These are phyloP conservation scores for Licmophora abbreviata DNA, from an alignment of 108 stramenopile species.

Conservation along the genomic window DNA sequence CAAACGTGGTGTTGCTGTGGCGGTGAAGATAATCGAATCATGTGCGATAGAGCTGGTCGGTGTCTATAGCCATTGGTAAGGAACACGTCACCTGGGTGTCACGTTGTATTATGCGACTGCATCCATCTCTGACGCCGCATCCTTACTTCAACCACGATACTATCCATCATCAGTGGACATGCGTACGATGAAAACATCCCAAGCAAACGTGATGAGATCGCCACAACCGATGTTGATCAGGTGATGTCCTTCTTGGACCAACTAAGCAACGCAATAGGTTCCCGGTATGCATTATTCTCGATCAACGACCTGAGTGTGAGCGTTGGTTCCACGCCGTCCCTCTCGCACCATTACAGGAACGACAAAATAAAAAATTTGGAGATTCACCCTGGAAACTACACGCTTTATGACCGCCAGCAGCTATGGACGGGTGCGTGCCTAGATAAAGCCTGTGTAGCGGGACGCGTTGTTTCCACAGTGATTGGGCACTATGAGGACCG, in stretches of 20 bases:
- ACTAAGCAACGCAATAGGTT: neutral
- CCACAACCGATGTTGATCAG: constrained; percentile 9
- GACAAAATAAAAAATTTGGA: constrained; percentile 7
- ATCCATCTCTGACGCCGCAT: too few species aligned
- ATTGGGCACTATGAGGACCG: constrained; percentile 24
- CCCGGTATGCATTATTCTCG: constrained; percentile 7
- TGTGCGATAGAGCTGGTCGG: constrained; percentile 10
- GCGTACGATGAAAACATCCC: constrained; percentile 14
- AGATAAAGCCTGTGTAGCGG: constrained; percentile 10
- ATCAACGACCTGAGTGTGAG: constrained; percentile 7
- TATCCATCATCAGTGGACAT: too few species aligned
- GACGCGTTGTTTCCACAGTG: constrained; percentile 17
- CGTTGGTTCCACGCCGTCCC: constrained; percentile 21
- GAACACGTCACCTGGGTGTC: too few species aligned
- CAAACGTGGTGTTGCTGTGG: neutral
- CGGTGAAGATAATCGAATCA: neutral
- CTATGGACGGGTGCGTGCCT: constrained; percentile 21
- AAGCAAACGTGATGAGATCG: constrained; percentile 9
- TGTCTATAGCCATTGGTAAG: constrained; percentile 26
- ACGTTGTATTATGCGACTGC: too few species aligned
- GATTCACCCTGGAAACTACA: constrained; percentile 28
- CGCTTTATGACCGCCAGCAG: constrained; percentile 26
- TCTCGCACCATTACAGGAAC: constrained; percentile 15
- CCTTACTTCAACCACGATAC: too few species aligned
- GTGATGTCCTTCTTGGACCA: constrained; percentile 10